These are phyloP conservation scores for Neurospora sp. DNA, from an alignment of 495 filamentous ascomycete genomes.

Conservation along the genomic window DNA sequence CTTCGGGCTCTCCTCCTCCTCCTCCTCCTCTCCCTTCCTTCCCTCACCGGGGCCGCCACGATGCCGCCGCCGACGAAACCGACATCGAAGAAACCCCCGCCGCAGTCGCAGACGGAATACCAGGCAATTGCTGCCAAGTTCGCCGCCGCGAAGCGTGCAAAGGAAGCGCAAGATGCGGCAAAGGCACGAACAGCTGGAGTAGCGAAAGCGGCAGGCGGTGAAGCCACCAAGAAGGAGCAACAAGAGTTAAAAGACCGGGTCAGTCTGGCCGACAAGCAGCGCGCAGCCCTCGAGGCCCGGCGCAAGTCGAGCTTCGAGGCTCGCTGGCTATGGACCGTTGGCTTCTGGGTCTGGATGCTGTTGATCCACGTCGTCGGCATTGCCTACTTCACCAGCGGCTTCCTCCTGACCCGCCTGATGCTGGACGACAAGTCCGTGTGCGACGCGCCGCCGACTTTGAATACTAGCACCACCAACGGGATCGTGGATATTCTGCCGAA, in stretches of 20 bases:
- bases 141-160: conserved; percentile 37
- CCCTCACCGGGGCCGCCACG: conserved; percentile 10
- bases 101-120: conserved; percentile 24
- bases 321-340: conserved; percentile 38
- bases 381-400: conserved; percentile 91
- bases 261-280: conserved; percentile 22
- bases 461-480: conserved; percentile 16
- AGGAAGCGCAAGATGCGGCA: conserved; percentile 25
- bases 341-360: conserved; percentile 45
- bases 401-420: conserved; percentile 85
- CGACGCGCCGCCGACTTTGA: conserved; percentile 52
- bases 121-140: conserved; percentile 34
- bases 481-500: conserved; percentile 18
- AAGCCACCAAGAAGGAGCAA: conserved; percentile 2
- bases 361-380: conserved; percentile 71
- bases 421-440: conserved; percentile 84
- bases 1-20: neutral
- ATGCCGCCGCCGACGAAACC: conserved; percentile 17
- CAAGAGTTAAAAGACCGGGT: conserved; percentile 7
- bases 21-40: conserved; percentile 2
- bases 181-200: neutral
- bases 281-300: conserved; percentile 28
- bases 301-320: conserved; percentile 31
- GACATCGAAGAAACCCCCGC: conserved; percentile 12
- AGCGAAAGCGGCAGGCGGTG: conserved; percentile 1